Conservation (phyloP, 306 rosid species). For the Malus domestica region ASM211411v1 NC_041793.1:24072001-24072500, state of each 20-base stretch:
- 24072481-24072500: too few relatives aligned
- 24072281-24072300: neutral
- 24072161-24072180: constrained; percentile 28
- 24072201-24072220: neutral
- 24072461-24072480: neutral
- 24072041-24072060: constrained; percentile 83
- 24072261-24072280: neutral
- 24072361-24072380: constrained; percentile 16
- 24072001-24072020: constrained; percentile 71
- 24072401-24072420: constrained; percentile 24
- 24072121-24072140: neutral
- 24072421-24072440: neutral
- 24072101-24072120: neutral
- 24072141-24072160: constrained; percentile 23
- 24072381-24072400: constrained; percentile 47
- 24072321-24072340: constrained; percentile 18
- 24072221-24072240: constrained; percentile 29
- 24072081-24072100: constrained; percentile 38
- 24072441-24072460: neutral
- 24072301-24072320: neutral
- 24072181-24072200: neutral
- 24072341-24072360: constrained; percentile 6
- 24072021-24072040: constrained; percentile 86
- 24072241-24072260: neutral
- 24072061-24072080: constrained; percentile 82